Evolutionary conservation across 805 yeast genomes (phyloP).

Genomic region (Starmerella scarabaei): DNA sequence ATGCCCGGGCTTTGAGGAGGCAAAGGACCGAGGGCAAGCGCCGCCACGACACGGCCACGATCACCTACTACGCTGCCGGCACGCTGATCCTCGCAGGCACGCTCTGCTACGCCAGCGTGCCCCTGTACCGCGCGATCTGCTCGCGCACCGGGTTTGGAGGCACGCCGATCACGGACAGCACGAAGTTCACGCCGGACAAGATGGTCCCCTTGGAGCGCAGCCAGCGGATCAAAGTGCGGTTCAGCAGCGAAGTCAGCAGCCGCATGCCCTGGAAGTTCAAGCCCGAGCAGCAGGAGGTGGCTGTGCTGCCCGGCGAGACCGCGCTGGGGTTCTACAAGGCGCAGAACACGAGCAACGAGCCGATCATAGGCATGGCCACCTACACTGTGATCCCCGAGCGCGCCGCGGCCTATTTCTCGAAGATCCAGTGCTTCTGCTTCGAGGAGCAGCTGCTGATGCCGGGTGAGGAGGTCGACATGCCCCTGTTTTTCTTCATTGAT

Average conservation of each 20-base stretch:
- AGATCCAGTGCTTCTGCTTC: slow-evolving; percentile 95
- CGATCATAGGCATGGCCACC: slow-evolving; percentile 96
- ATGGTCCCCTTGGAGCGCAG: slow-evolving; percentile 78
- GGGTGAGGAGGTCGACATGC: slow-evolving; percentile 98
- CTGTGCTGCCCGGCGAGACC: slow-evolving; percentile 91
- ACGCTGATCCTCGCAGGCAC: slow-evolving; percentile 26
- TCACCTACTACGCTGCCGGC: slow-evolving; percentile 20
- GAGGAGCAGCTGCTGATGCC: slow-evolving; percentile 90
- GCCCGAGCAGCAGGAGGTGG: slow-evolving; percentile 89
- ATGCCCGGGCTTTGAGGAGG: slow-evolving; percentile 10
- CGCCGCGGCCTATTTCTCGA: slow-evolving; percentile 91
- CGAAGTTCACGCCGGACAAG: slow-evolving; percentile 74
- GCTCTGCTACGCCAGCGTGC: slow-evolving; percentile 83
- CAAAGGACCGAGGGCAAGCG: slow-evolving; percentile 7
- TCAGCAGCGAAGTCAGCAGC: slow-evolving; percentile 84
- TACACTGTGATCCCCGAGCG: slow-evolving; percentile 93
- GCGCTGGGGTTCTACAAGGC: slow-evolving; percentile 94
- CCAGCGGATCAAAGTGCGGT: slow-evolving; percentile 66
- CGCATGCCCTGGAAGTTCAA: slow-evolving; percentile 87
- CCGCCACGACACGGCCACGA: slow-evolving; percentile 12
- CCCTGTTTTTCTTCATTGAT: slow-evolving; percentile 90
- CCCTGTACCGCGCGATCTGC: slow-evolving; percentile 81
- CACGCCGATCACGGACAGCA: slow-evolving; percentile 73
- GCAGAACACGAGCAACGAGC: slow-evolving; percentile 69
- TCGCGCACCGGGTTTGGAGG: slow-evolving; percentile 96